phyloP scores from a whole-genome alignment of 2,329 filamentous ascomycete species.

The Epichloe scottii region DNA sequence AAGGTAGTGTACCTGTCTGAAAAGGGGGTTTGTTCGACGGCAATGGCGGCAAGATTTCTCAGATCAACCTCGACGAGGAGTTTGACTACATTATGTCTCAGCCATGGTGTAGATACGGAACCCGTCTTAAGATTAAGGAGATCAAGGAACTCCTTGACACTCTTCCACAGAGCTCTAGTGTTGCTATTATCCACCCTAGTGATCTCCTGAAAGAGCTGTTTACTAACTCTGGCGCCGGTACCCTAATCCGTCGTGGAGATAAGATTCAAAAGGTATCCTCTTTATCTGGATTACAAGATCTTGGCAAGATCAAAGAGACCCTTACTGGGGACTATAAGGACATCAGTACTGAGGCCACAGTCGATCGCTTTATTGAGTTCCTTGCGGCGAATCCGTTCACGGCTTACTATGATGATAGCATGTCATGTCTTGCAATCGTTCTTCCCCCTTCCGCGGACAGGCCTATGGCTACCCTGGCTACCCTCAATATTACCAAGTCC shows the following conservation, averaged over 20 bases:
- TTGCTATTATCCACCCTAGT: constrained; percentile 93
- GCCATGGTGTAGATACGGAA: constrained; percentile 91
- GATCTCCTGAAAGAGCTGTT: constrained; percentile 95
- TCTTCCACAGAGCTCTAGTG: constrained; percentile 81
- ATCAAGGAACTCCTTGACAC: constrained; percentile 87
- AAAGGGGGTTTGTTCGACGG: constrained; percentile 95
- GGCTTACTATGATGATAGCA: constrained; percentile 85
- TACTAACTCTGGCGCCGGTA: constrained; percentile 89
- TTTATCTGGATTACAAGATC: constrained; percentile 62
- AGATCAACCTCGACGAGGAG: constrained; percentile 95
- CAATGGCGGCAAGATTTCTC: constrained; percentile 87
- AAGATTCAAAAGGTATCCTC: constrained; percentile 67
- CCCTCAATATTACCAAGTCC: constrained; percentile 84
- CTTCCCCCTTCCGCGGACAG: constrained; percentile 61
- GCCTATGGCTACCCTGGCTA: constrained; percentile 69
- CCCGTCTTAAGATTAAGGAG: constrained; percentile 91
- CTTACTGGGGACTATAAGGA: constrained; percentile 72
- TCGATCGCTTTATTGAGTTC: constrained; percentile 75
- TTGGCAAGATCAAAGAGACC: constrained; percentile 67
- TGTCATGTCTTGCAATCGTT: constrained; percentile 87
- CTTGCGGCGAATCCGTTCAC: constrained; percentile 70
- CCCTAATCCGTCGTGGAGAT: constrained; percentile 81
- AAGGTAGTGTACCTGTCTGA: constrained; percentile 99
- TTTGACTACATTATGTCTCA: constrained; percentile 87
- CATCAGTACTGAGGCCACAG: constrained; percentile 68